Conservation (phyloP, 345 rosid species). For the Pugionium dolabratum region DNA sequence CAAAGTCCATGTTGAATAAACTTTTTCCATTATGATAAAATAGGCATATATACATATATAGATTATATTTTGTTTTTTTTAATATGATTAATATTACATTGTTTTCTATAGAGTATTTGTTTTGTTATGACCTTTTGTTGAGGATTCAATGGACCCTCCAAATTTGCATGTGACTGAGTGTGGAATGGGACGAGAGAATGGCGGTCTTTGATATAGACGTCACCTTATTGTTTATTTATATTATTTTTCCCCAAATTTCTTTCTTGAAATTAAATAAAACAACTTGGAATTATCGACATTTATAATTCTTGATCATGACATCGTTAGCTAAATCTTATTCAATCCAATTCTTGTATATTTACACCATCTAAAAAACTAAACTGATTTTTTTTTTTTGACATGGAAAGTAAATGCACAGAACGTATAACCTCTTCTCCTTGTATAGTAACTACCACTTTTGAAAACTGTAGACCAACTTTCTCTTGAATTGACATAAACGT, state of each 20-base stretch:
- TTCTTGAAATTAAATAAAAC: not conserved
- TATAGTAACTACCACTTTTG: no score
- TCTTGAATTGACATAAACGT: no score
- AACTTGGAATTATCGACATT: not conserved
- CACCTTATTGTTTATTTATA: constrained; percentile 26
- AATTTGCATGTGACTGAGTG: constrained; percentile 42
- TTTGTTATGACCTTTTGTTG: constrained; percentile 39
- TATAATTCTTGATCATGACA: not conserved
- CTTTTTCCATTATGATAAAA: constrained; percentile 19
- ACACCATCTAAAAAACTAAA: not conserved
- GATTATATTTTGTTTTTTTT: constrained; percentile 10
- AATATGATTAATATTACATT: constrained; percentile 24
- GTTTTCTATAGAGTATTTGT: constrained; percentile 34
- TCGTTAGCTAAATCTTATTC: not conserved
- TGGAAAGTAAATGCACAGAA: constrained; percentile 1
- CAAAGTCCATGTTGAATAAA: constrained; percentile 41
- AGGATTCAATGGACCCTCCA: constrained; percentile 44
- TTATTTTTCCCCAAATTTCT: not conserved
- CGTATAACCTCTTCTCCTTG: no score
- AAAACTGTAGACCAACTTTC: no score
- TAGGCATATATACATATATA: not conserved
- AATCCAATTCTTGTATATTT: not conserved
- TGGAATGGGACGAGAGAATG: constrained; percentile 37
- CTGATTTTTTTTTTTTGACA: not conserved
- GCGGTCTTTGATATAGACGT: constrained; percentile 40